A percentile compares a stretch with the other conserved stretches of the same genome.
Conservation (phyloP, 2,329 filamentous ascomycete species). For the Periglandula ipomoeae region DNA sequence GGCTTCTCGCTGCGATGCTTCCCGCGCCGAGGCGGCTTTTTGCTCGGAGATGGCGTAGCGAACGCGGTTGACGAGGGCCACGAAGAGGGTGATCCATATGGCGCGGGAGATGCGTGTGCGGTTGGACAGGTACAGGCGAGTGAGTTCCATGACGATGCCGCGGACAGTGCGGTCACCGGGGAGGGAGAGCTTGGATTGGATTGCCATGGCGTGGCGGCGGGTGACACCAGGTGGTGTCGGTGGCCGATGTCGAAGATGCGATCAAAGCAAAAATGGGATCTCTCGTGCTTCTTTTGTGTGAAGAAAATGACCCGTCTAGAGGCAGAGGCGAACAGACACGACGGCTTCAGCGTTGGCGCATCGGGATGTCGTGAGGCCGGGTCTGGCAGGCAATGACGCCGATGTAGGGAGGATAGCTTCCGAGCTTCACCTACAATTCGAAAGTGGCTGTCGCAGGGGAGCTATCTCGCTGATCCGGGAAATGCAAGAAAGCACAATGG, state of each 20-base stretch:
- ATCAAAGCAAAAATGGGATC: no score
- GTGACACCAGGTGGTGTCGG: no score
- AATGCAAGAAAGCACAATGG: no score
- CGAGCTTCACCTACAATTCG: neutral
- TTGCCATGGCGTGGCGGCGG: conserved; percentile 49
- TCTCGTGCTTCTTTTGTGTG: no score
- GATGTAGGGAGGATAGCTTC: no score
- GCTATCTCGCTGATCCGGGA: no score
- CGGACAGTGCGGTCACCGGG: conserved; percentile 54
- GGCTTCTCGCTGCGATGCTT: conserved; percentile 45
- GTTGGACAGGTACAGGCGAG: conserved; percentile 65
- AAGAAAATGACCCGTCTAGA: no score
- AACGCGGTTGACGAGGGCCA: conserved; percentile 76
- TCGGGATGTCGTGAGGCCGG: neutral
- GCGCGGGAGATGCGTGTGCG: conserved; percentile 74
- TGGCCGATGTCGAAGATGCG: no score
- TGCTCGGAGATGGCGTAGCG: conserved; percentile 89
- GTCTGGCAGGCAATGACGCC: no score
- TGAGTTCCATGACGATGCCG: conserved; percentile 56
- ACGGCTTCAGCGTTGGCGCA: neutral
- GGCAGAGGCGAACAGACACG: neutral
- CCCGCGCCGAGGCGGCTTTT: conserved; percentile 68
- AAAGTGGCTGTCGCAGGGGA: neutral
- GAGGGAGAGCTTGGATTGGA: conserved; percentile 62
- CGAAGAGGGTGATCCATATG: conserved; percentile 73